Conservation (phyloP, 1,284 basidiomycete genomes). For the Papiliotrema flavescens region DNA sequence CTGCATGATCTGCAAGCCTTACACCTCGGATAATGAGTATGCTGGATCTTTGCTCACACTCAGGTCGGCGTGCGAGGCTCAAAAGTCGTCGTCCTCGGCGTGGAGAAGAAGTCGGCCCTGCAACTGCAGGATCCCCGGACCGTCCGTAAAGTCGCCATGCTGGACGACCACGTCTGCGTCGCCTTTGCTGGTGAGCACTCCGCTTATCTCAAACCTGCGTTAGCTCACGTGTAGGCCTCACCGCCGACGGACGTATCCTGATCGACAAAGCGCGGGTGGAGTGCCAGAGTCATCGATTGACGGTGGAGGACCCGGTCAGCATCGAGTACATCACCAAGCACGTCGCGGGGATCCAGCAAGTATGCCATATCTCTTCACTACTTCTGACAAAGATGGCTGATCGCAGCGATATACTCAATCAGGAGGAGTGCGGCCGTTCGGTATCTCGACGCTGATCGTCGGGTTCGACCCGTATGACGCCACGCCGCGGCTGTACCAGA, state of each 20-base stretch:
- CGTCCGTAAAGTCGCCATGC: constrained; percentile 95
- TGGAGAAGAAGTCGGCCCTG: constrained; percentile 97
- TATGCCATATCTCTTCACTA: constrained; percentile 44
- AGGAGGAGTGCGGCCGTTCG: constrained; percentile 96
- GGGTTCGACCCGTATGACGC: constrained; percentile 94
- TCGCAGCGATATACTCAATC: constrained; percentile 92
- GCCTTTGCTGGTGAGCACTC: constrained; percentile 83
- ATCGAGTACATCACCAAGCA: constrained; percentile 98
- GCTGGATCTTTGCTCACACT: background rate
- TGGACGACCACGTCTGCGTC: constrained; percentile 96
- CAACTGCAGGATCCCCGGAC: constrained; percentile 98
- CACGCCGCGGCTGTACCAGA: constrained; percentile 87
- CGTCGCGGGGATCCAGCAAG: constrained; percentile 97
- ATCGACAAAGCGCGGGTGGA: constrained; percentile 98
- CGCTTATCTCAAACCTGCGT: background rate
- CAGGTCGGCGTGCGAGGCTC: constrained; percentile 94
- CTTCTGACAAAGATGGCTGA: background rate
- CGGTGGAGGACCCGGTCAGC: constrained; percentile 96
- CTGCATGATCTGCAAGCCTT: background rate
- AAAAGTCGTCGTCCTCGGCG: constrained; percentile 92
- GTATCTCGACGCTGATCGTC: constrained; percentile 93
- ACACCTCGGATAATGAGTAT: constrained; percentile 5
- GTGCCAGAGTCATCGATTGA: constrained; percentile 95
- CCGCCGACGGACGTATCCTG: constrained; percentile 94
- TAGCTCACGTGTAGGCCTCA: constrained; percentile 63